Evolutionary conservation across 2,329 filamentous ascomycete species (phyloP), one percentile per base, ranked within the genome.

Genomic region (Parascedosporium putredinis): DNA sequence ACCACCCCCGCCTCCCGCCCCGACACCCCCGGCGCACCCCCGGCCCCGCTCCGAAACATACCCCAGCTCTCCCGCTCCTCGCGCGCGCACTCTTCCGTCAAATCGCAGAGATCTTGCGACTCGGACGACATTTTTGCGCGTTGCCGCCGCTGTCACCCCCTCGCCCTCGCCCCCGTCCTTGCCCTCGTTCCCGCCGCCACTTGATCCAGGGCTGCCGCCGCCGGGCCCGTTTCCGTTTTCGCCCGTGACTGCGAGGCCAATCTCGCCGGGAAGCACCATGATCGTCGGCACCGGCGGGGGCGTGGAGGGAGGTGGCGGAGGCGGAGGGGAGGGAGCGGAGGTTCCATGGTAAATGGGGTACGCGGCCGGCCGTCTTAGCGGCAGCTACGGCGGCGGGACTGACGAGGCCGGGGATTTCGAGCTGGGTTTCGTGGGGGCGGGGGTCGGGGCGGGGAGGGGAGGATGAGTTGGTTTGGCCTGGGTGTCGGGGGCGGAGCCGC

Each of bases 341-440:
- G 16, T 34, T 2, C 33, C 12, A 5, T 20, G 24, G 9, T 4
- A 27, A 22, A 18, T 14, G 9, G n/a, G 24, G n/a, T n/a, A n/a
- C n/a, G n/a, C n/a, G n/a, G n/a, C n/a, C n/a, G n/a, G n/a, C n/a
- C n/a, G n/a, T n/a, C n/a, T n/a, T n/a, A n/a, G n/a, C n/a, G n/a
- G n/a, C n/a, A n/a, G 47, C 24, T 8, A n/a, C 24, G 2, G 38
- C 23, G 54, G 55, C 18, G 36, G 52, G 20, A 56, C 61, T 2
- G 61, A 60, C 57, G 1, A 62, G 56, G 23, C 64, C 64, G 0
- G 67, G 64, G 5, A 69, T 66, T 53, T 66, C 63, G 4, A 68
- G 58, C 3, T 61, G 60, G 2, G 53, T 51, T 18, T 67, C 64
- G 44, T 67, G 64, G 1, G 65, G 64, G 1, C 67, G 60, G 1